Percentiles rank a stretch among this genome's conserved stretches.
phyloP scores from a whole-genome alignment of 305 asterid species.

The Rubia balearica region DNA sequence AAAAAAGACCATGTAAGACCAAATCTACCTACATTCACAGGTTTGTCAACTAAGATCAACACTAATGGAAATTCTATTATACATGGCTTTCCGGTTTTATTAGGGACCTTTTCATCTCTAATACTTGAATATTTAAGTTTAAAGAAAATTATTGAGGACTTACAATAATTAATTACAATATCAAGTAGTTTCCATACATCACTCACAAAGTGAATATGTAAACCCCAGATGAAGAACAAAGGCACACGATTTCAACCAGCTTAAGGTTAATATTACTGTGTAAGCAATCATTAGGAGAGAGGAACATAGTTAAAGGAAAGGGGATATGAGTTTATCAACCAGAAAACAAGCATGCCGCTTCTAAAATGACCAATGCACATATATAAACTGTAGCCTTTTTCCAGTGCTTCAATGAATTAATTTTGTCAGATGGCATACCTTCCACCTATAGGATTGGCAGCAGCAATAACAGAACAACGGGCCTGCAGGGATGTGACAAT shows the following conservation, averaged over 20 bases:
- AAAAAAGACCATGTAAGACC: background rate
- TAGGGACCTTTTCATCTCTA: background rate
- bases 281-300: background rate
- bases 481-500: constrained; percentile 95
- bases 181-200: background rate
- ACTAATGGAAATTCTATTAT: background rate
- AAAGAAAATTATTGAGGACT: background rate
- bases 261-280: background rate
- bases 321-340: constrained; percentile 1
- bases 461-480: constrained; percentile 95
- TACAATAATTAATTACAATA: background rate
- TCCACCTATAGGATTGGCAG: constrained; percentile 96
- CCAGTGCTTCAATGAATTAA: background rate
- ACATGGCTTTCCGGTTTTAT: background rate
- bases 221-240: background rate
- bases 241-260: background rate
- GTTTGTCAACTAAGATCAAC: background rate
- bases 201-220: background rate
- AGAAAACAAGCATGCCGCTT: background rate
- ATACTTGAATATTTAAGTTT: background rate
- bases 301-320: background rate
- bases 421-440: constrained; percentile 75
- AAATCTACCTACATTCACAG: too few relatives aligned
- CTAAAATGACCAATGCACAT: background rate
- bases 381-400: background rate